These are phyloP conservation scores for Trichoderma harzianum DNA, from an alignment of 2,329 filamentous ascomycete genomes.

Conservation along the genomic window DNA sequence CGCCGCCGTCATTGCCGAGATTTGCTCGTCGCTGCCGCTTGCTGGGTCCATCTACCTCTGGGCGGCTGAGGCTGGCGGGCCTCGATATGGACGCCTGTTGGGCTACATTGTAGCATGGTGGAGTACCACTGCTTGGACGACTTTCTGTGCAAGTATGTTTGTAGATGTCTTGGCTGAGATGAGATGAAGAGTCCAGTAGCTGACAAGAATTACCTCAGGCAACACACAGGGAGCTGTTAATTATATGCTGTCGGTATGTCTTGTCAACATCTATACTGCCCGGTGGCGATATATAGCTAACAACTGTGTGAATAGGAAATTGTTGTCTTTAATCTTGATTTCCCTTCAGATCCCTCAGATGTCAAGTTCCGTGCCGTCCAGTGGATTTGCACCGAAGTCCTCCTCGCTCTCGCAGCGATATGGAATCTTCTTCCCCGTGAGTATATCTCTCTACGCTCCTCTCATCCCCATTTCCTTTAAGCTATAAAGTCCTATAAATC, in stretches of 20 bases:
- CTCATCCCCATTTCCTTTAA: not conserved
- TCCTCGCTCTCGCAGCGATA: slow-evolving; percentile 48
- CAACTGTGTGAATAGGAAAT: slow-evolving; percentile 43
- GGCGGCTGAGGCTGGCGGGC: slow-evolving; percentile 58
- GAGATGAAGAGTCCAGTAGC: not conserved
- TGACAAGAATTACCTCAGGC: slow-evolving; percentile 26
- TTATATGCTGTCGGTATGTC: slow-evolving; percentile 49
- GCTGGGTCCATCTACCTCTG: slow-evolving; percentile 60
- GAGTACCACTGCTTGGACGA: slow-evolving; percentile 61
- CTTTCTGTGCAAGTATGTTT: slow-evolving; percentile 47
- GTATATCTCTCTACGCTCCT: slow-evolving; percentile 20
- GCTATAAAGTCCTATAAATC: not conserved
- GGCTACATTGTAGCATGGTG: slow-evolving; percentile 63
- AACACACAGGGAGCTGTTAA: slow-evolving; percentile 51
- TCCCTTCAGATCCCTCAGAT: slow-evolving; percentile 48
- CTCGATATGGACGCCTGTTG: slow-evolving; percentile 51
- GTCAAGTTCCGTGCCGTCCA: slow-evolving; percentile 59
- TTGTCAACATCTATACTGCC: not conserved
- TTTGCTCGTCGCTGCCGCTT: slow-evolving; percentile 57
- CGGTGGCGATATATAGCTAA: not conserved
- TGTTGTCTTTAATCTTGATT: slow-evolving; percentile 53
- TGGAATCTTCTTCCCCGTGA: slow-evolving; percentile 50
- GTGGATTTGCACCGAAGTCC: slow-evolving; percentile 55
- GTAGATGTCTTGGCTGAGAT: slow-evolving; percentile 17
- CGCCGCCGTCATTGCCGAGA: slow-evolving; percentile 57